Conservation (phyloP, 805 yeast genomes). For the Ogataea pilisensis region DNA sequence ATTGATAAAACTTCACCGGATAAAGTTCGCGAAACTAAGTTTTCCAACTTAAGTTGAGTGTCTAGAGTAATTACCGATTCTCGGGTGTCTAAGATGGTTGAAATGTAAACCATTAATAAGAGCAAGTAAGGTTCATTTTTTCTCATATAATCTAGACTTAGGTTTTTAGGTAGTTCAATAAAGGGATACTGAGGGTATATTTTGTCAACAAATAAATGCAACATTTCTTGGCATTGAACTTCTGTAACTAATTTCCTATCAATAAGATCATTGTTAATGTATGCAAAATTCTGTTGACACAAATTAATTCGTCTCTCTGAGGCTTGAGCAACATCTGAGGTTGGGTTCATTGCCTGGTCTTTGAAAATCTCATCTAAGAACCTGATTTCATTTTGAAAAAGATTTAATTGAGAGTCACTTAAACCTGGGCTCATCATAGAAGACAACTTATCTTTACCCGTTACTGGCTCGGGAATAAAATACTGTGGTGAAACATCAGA, state of each 20-base stretch:
- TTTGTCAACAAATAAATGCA: constrained; percentile 43
- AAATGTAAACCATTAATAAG: constrained; percentile 58
- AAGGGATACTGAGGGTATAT: constrained; percentile 52
- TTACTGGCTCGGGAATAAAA: too few relatives aligned
- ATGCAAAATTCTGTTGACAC: constrained; percentile 25
- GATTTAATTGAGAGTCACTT: constrained; percentile 26
- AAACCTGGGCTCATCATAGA: constrained; percentile 1
- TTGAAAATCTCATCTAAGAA: constrained; percentile 32
- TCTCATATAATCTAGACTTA: constrained; percentile 45
- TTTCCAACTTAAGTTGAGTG: constrained; percentile 45
- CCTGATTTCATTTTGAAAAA: constrained; percentile 37
- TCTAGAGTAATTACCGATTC: constrained; percentile 32
- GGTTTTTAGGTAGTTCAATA: constrained; percentile 45
- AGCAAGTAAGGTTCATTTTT: constrained; percentile 56
- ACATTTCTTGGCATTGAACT: constrained; percentile 55
- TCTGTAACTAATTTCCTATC: constrained; percentile 51
- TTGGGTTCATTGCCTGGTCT: constrained; percentile 36
- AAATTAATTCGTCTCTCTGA: constrained; percentile 39
- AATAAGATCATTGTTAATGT: constrained; percentile 44
- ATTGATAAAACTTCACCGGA: constrained; percentile 58
- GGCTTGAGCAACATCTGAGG: constrained; percentile 41
- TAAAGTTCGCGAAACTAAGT: constrained; percentile 46
- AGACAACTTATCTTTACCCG: neutral
- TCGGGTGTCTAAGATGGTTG: constrained; percentile 40
- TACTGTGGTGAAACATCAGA: too few relatives aligned